A percentile compares a stretch with the other conserved stretches of the same genome.
Conservation (phyloP, 78 protist species). For the Protostelium mycophagum region DNA sequence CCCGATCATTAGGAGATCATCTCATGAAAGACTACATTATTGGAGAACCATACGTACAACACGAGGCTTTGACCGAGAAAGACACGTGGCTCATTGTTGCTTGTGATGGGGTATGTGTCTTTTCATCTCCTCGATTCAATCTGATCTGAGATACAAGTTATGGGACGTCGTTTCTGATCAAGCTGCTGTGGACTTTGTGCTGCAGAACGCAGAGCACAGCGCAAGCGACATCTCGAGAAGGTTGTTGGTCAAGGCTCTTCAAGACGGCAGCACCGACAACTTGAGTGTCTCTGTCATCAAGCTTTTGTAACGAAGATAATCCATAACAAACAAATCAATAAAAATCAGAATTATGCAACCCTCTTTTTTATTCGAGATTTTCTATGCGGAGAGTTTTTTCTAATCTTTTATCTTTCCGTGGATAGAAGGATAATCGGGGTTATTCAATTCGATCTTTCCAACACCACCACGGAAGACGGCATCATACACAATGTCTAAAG, state of each 20-base stretch:
- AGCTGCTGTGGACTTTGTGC: conserved; percentile 53
- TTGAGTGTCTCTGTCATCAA: conserved; percentile 52
- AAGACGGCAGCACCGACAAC: conserved; percentile 64
- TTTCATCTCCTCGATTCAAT: not conserved
- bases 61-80: conserved; percentile 12
- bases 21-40: conserved; percentile 62
- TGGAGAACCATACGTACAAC: conserved; percentile 56
- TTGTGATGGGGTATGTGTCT: conserved; percentile 69
- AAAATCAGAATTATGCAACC: too few species aligned
- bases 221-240: conserved; percentile 54
- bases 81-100: conserved; percentile 60
- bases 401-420: too few species aligned
- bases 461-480: not conserved
- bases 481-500: not conserved
- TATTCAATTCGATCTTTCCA: not conserved
- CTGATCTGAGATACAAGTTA: conserved; percentile 18
- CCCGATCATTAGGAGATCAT: conserved; percentile 71
- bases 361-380: too few species aligned
- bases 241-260: conserved; percentile 36
- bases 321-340: too few species aligned
- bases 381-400: too few species aligned
- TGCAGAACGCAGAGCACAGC: conserved; percentile 26
- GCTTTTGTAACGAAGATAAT: not conserved
- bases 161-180: conserved; percentile 71
- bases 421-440: not conserved